Conservation (phyloP, 345 rosid genomes). For the Hibiscus syriacus region DNA sequence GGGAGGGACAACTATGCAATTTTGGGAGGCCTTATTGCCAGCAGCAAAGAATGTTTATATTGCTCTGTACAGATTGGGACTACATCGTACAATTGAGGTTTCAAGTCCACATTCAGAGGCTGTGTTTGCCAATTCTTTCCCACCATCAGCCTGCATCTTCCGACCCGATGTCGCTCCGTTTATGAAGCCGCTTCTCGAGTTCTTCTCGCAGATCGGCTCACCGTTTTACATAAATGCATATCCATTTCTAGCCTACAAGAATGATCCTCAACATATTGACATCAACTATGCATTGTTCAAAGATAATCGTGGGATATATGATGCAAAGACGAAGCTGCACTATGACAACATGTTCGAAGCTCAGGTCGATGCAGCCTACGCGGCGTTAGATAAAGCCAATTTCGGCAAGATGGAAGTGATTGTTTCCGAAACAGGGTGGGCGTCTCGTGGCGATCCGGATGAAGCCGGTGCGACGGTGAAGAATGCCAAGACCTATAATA, state of each 20-base stretch:
- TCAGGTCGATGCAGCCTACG: conserved; percentile 82
- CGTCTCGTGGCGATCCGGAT: conserved; percentile 64
- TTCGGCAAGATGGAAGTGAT: conserved; percentile 61
- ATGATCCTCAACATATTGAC: conserved; percentile 64
- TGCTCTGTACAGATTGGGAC: conserved; percentile 48
- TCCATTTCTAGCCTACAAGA: conserved; percentile 90
- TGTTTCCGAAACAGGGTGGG: conserved; percentile 98
- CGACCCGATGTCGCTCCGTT: conserved; percentile 50
- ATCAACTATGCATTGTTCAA: conserved; percentile 74
- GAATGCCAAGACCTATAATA: conserved; percentile 70
- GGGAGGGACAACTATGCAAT: conserved; percentile 43
- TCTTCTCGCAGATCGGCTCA: conserved; percentile 52
- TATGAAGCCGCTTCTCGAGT: conserved; percentile 65
- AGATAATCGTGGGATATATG: conserved; percentile 48
- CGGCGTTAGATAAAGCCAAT: conserved; percentile 77
- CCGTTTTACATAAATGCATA: conserved; percentile 87
- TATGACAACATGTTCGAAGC: conserved; percentile 96
- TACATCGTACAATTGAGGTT: conserved; percentile 38
- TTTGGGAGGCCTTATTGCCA: conserved; percentile 75
- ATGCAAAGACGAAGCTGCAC: conserved; percentile 65
- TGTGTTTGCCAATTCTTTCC: conserved; percentile 67
- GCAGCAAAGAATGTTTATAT: conserved; percentile 61
- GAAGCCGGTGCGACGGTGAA: conserved; percentile 63
- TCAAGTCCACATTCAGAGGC: conserved; percentile 87
- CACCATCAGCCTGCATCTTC: conserved; percentile 80